These are phyloP conservation scores for Artemisia princeps DNA, from an alignment of 140 eudicot genomes.

Conservation along the genomic window DNA sequence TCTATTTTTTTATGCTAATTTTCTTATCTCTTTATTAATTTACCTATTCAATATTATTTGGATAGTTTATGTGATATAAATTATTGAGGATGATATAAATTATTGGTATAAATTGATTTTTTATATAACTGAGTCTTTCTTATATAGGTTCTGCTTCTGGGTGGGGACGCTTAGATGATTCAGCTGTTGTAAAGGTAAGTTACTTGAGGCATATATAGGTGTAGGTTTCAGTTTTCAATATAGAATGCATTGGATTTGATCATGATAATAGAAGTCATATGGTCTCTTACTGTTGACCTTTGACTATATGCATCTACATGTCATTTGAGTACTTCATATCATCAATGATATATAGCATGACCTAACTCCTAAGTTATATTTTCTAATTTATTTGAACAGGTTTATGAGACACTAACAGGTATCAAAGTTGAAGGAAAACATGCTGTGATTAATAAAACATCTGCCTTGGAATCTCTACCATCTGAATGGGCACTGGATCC, in stretches of 20 bases:
- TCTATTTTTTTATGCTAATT: background rate
- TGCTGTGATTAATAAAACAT: slow-evolving; percentile 44
- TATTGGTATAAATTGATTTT: background rate
- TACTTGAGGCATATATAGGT: slow-evolving; percentile 6
- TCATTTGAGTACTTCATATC: background rate
- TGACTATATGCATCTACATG: slow-evolving; percentile 2
- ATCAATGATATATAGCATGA: too few relatives aligned
- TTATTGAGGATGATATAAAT: background rate
- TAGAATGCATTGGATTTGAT: slow-evolving; percentile 8
- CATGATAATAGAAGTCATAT: background rate
- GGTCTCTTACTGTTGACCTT: background rate
- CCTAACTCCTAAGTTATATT: background rate
- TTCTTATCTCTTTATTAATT: slow-evolving; percentile 2
- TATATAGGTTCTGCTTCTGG: slow-evolving; percentile 96
- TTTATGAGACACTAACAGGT: slow-evolving; percentile 89
- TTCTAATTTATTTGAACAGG: slow-evolving; percentile 35
- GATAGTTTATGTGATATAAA: background rate
- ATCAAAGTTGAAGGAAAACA: slow-evolving; percentile 86
- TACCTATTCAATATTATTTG: slow-evolving; percentile 10
- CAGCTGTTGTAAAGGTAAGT: slow-evolving; percentile 91
- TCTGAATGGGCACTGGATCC: slow-evolving; percentile 81
- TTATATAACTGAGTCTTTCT: slow-evolving; percentile 2
- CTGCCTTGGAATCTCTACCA: slow-evolving; percentile 64
- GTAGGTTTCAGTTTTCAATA: background rate
- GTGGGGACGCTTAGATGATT: slow-evolving; percentile 95